Evolutionary conservation across 1,139 yeast species (phyloP), one percentile per base, ranked within the genome.

Genomic region (Nakaseomyces uthaithaninus): DNA sequence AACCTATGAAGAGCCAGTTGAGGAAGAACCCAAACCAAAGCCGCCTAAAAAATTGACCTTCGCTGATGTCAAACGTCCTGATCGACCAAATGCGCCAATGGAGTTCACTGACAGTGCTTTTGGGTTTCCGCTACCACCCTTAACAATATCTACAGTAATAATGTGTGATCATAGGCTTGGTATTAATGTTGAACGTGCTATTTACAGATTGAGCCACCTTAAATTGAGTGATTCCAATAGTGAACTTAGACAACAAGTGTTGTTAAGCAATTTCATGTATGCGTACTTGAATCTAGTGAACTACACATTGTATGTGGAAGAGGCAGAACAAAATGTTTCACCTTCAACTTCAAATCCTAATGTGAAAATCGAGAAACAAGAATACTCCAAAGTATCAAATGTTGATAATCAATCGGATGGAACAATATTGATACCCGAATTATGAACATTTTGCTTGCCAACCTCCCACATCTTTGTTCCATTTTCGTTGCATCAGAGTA

Each of bases 221-320:
- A 91, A 91, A 61, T 69, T 91, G 50, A 95, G 97, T 30, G 94
- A 93, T 57, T 93, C 97, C 1, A 83, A 86, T 56, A 68, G 97
- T 43, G 94, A 94, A 15, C 67, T 91, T 45, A 72, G 89, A 27
- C 96, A 93, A 57, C 98, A 91, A 59, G 98, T 91, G 2, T 63
- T 91, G 39, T 65, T 91, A 49, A 85, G 95, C 43, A 93, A 93
- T 60, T 91, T 91, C 72, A 91, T 91, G 98, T 91, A 91, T 60
- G 93, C 97, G 0, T 91, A 91, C 63, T 72, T 91, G 68, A 91
- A 91, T 57, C 69, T 91, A 62, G 95, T 91, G 43, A 94, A 91
- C 61, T 96, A 89, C 53, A 80, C 91, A 6, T 67, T 82, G 50
- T 85, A 80, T 60, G 63, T 82, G 48, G 30, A 36, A n/a, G 31